phyloP scores from a whole-genome alignment of 2,329 filamentous ascomycete genomes.

The Drechslera avenae region DNA sequence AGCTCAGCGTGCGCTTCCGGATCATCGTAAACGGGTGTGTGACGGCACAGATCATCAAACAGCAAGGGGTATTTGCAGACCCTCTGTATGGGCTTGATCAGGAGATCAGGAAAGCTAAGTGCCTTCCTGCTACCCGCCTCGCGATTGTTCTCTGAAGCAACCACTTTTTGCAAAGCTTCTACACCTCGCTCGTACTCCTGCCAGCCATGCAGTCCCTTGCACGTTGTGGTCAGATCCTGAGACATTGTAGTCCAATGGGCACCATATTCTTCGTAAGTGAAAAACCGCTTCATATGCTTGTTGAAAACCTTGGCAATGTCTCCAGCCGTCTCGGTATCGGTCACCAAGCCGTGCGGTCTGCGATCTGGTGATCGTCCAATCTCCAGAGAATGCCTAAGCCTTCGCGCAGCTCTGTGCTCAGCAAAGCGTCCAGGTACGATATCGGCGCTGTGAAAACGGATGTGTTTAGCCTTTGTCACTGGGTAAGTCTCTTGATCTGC shows the following conservation, averaged over 20 bases:
- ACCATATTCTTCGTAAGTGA: conserved; percentile 88
- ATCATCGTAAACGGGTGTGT: conserved; percentile 84
- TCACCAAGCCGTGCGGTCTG: conserved; percentile 48
- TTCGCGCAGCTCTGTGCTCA: conserved; percentile 42
- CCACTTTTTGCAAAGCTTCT: conserved; percentile 77
- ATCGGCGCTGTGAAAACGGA: conserved; percentile 57
- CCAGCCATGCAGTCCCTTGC: conserved; percentile 74
- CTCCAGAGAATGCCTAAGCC: conserved; percentile 54
- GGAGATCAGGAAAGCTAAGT: conserved; percentile 79
- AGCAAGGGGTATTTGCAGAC: conserved; percentile 90
- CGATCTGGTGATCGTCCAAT: conserved; percentile 49
- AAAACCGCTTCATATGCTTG: conserved; percentile 73
- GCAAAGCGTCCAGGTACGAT: conserved; percentile 47
- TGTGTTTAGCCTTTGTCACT: conserved; percentile 49
- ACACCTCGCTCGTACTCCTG: conserved; percentile 81
- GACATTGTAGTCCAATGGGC: conserved; percentile 87
- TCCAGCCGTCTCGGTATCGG: conserved; percentile 59
- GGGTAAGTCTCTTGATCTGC: conserved; percentile 40
- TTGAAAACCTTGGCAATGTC: conserved; percentile 61
- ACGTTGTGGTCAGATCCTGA: conserved; percentile 72
- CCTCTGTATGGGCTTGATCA: conserved; percentile 95
- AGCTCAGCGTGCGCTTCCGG: conserved; percentile 82
- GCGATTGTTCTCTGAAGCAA: conserved; percentile 71
- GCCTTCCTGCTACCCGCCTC: conserved; percentile 71
- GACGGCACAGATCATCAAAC: conserved; percentile 80